phyloP scores from a whole-genome alignment of 495 filamentous ascomycete genomes.

The Hypoxylon subgilvum region DNA sequence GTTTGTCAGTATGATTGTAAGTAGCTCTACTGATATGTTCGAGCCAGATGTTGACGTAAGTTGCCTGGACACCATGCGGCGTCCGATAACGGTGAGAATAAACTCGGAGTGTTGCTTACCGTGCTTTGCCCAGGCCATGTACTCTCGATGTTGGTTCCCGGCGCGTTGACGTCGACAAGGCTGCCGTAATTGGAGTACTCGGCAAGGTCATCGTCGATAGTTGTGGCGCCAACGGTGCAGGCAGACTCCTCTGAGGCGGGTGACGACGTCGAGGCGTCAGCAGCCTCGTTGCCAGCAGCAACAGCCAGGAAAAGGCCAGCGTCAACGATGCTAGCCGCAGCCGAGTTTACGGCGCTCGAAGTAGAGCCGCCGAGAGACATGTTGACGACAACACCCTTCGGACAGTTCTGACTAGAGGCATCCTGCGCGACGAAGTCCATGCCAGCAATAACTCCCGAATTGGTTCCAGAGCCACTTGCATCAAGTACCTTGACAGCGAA shows the following conservation, averaged over 20 bases:
- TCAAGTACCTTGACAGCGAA: conserved; percentile 73
- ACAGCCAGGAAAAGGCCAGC: conserved; percentile 56
- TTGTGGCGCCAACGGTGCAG: conserved; percentile 63
- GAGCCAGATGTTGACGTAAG: too few relatives aligned
- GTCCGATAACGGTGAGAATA: too few relatives aligned
- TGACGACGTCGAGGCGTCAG: conserved; percentile 49
- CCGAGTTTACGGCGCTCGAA: conserved; percentile 55
- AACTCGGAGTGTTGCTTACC: conserved; percentile 33
- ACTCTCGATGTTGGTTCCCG: conserved; percentile 58
- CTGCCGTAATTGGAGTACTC: conserved; percentile 64
- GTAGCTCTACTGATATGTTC: too few relatives aligned
- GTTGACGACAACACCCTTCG: conserved; percentile 53
- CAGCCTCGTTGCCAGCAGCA: conserved; percentile 55
- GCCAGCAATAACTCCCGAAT: conserved; percentile 59
- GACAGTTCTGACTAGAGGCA: conserved; percentile 40
- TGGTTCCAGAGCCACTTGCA: conserved; percentile 49
- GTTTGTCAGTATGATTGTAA: conserved; percentile 11
- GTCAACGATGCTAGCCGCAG: conserved; percentile 50
- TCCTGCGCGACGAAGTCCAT: conserved; percentile 58
- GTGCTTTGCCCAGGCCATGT: conserved; percentile 56
- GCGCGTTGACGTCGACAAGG: conserved; percentile 63
- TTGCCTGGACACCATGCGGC: too few relatives aligned
- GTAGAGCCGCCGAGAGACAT: conserved; percentile 56
- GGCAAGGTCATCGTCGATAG: conserved; percentile 50
- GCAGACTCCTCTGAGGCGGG: conserved; percentile 59